Percentiles rank a stretch among this genome's conserved stretches.
These are phyloP conservation scores for Cutaneotrichosporon mucoides DNA, from an alignment of 1,284 basidiomycete genomes.

Conservation along the genomic window DNA sequence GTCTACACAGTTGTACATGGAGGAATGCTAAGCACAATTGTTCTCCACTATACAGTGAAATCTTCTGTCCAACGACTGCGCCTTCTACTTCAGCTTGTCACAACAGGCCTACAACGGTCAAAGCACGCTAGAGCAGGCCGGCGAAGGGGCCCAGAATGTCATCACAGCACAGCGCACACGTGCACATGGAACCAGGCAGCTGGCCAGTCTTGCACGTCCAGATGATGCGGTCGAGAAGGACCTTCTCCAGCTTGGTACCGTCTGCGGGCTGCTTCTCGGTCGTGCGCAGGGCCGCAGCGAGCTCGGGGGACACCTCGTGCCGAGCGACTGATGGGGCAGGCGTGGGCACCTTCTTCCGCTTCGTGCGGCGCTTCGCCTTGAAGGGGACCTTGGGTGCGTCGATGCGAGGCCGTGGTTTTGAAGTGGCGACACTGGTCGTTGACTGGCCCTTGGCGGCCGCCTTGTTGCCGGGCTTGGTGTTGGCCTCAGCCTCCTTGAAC, in stretches of 20 bases:
- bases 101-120: no score
- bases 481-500: not conserved
- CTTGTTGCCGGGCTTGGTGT: no score
- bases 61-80: no score
- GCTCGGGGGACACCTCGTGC: not conserved
- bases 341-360: not conserved
- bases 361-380: conserved; percentile 1
- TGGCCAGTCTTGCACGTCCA: not conserved
- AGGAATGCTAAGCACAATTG: no score
- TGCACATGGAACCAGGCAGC: not conserved
- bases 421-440: no score
- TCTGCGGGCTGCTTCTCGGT: not conserved
- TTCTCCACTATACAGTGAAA: no score
- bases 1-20: no score
- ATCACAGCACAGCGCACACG: not conserved
- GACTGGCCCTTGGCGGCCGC: no score
- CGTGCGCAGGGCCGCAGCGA: not conserved
- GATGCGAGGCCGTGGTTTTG: not conserved
- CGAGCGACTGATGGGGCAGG: no score
- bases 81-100: no score
- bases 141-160: not conserved
- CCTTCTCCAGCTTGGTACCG: not conserved
- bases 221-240: not conserved
- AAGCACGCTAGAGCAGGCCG: no score
- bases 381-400: conserved; percentile 1